A percentile compares a stretch with the other conserved stretches of the same genome.
These are phyloP conservation scores for Gossypium trilobum DNA, from an alignment of 441 rosid species.

Conservation along the genomic window DNA sequence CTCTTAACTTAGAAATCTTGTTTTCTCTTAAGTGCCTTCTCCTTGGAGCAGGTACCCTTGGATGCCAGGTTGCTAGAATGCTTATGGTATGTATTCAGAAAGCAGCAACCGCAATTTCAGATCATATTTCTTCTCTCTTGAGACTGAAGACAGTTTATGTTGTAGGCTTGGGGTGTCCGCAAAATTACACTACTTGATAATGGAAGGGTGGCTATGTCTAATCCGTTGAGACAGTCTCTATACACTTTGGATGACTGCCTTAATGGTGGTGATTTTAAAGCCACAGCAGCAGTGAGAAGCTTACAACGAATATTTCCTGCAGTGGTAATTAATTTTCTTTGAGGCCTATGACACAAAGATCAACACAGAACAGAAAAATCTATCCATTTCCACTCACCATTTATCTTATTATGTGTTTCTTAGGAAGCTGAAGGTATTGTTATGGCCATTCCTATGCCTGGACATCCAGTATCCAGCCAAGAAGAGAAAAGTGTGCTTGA, in stretches of 20 bases:
- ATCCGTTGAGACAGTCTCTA: conserved; percentile 88
- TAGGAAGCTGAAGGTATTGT: conserved; percentile 73
- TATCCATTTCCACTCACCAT: background rate
- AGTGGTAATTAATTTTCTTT: conserved; percentile 37
- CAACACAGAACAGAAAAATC: background rate
- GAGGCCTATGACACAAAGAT: conserved; percentile 9
- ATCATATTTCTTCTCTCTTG: conserved; percentile 2
- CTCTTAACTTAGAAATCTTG: conserved; percentile 59
- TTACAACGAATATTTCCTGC: conserved; percentile 78
- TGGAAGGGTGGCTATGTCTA: conserved; percentile 92
- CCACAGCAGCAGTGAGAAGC: conserved; percentile 75
- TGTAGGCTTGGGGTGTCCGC: conserved; percentile 87
- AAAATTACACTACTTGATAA: conserved; percentile 81
- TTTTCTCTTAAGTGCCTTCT: conserved; percentile 84
- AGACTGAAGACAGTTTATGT: conserved; percentile 18
- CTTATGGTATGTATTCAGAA: conserved; percentile 54
- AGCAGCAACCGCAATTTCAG: background rate
- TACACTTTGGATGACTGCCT: conserved; percentile 79
- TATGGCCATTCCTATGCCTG: conserved; percentile 96
- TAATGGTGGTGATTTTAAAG: conserved; percentile 78
- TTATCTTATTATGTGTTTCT: background rate
- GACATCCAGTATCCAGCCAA: conserved; percentile 71
- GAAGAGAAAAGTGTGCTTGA: conserved; percentile 62
- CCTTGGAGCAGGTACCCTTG: conserved; percentile 93
- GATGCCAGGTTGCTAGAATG: conserved; percentile 94